These are phyloP conservation scores for Angomonas ambiguus DNA, from an alignment of 208 protist species.

Conservation along the genomic window DNA sequence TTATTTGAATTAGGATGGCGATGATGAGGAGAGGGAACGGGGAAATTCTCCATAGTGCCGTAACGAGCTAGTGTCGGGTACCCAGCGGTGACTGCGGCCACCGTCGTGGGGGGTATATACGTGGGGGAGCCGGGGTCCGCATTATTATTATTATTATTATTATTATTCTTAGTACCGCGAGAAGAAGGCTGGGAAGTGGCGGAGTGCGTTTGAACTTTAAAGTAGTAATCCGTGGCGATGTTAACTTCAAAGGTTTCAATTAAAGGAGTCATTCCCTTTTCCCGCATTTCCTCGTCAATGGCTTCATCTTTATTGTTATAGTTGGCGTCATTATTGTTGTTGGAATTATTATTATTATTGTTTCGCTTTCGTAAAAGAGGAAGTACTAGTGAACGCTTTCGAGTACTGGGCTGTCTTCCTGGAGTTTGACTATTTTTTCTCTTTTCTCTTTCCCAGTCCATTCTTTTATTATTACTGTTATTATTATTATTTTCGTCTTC, in stretches of 20 bases:
- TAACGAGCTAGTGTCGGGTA: background rate
- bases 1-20: too few species aligned
- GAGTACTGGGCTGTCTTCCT: background rate
- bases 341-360: background rate
- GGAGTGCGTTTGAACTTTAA: constrained; percentile 28
- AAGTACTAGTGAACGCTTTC: background rate
- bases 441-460: background rate
- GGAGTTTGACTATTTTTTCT: background rate
- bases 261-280: background rate
- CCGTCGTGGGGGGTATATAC: background rate
- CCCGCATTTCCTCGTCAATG: background rate
- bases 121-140: background rate
- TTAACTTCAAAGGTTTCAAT: constrained; percentile 44
- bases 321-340: background rate
- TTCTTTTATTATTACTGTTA: background rate
- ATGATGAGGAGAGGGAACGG: background rate
- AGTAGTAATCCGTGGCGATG: constrained; percentile 63
- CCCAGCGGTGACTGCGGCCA: too few species aligned
- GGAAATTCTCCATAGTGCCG: background rate
- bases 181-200: too few species aligned
- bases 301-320: background rate
- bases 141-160: background rate
- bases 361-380: constrained; percentile 2
- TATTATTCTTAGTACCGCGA: too few species aligned
- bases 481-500: constrained; percentile 1